These are phyloP conservation scores for Emergomyces pasteurianus DNA, from an alignment of 2,329 filamentous ascomycete species.

Conservation along the genomic window DNA sequence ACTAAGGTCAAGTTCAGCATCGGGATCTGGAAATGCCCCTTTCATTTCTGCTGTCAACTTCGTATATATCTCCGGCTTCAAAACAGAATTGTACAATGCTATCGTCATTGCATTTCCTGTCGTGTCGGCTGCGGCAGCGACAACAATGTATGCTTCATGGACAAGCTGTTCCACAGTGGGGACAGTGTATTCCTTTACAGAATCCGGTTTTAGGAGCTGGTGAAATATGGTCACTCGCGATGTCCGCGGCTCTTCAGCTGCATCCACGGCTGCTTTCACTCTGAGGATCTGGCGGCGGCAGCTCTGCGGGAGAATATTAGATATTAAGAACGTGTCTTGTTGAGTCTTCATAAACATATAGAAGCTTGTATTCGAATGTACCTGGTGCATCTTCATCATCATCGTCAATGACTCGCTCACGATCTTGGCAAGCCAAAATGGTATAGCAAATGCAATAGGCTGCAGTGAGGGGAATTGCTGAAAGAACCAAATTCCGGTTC, in stretches of 20 bases:
- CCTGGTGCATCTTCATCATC: constrained; percentile 10
- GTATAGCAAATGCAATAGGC: background rate
- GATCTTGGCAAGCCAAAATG: background rate
- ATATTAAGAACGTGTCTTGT: background rate
- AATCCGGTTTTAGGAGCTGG: background rate
- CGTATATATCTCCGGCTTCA: constrained; percentile 17
- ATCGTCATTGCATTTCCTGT: constrained; percentile 25
- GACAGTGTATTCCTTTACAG: background rate
- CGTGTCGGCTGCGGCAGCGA: constrained; percentile 23
- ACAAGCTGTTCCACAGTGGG: constrained; percentile 1
- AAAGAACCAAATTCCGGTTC: constrained; percentile 15
- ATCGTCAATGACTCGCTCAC: constrained; percentile 9
- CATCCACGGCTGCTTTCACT: background rate
- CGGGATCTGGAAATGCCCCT: constrained; percentile 19
- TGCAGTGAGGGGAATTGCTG: constrained; percentile 13
- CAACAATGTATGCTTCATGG: constrained; percentile 18
- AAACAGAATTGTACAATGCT: constrained; percentile 19
- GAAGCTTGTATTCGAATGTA: background rate
- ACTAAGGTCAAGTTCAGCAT: constrained; percentile 15
- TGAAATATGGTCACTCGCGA: background rate
- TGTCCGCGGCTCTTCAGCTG: background rate
- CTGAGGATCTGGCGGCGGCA: background rate
- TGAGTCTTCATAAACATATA: background rate
- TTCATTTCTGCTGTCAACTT: constrained; percentile 20
- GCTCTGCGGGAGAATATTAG: background rate